Evolutionary conservation across 768 basidiomycete species (phyloP).

Genomic region (Mrakia hoshinonis): DNA sequence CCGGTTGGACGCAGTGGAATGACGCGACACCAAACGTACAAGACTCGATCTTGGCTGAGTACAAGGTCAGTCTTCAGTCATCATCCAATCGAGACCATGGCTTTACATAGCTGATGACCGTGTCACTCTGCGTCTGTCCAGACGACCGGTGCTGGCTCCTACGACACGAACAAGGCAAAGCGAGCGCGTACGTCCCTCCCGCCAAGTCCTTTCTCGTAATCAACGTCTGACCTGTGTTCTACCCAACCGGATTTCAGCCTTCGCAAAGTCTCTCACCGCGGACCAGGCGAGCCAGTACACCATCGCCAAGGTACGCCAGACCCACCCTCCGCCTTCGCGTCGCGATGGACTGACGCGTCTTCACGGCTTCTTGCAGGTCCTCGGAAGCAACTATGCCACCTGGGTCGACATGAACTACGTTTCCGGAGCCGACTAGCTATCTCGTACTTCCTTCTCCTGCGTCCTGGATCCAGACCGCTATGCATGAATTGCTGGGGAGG

Average conservation of each 20-base stretch:
- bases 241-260: background rate
- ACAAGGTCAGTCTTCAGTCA: background rate
- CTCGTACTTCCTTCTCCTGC: too few relatives aligned
- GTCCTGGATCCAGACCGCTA: too few relatives aligned
- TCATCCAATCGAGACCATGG: too few relatives aligned
- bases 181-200: conserved; percentile 1
- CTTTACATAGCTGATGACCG: too few relatives aligned
- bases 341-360: background rate
- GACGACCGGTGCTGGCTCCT: conserved; percentile 7
- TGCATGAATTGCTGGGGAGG: too few relatives aligned
- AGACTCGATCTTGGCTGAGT: background rate
- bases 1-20: conserved; percentile 9
- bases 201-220: background rate
- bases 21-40: background rate
- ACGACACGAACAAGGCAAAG: background rate
- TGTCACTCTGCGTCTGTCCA: background rate
- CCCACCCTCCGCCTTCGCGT: too few relatives aligned
- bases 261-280: background rate
- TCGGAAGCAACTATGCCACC: background rate
- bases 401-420: conserved; percentile 7
- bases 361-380: background rate
- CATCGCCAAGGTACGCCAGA: background rate
- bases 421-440: conserved; percentile 5
- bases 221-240: background rate
- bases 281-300: background rate